These are phyloP conservation scores for Kokia cookei DNA, from an alignment of 441 rosid genomes.

Conservation along the genomic window DNA sequence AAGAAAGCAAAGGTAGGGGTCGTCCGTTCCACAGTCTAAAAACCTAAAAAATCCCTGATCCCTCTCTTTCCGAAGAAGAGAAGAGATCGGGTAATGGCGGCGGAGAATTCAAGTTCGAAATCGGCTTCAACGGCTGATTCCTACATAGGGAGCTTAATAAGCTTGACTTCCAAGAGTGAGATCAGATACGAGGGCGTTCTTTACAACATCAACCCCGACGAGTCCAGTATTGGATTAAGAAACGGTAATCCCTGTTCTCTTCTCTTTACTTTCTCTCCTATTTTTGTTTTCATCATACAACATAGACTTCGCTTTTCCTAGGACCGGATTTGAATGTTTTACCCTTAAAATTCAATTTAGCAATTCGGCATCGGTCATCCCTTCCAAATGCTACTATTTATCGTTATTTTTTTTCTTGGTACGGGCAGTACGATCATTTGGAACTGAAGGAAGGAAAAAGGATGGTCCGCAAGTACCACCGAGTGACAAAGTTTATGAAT, in stretches of 20 bases:
- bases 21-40: neutral
- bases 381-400: neutral
- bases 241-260: conserved; percentile 40
- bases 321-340: neutral
- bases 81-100: conserved; percentile 33
- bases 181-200: conserved; percentile 89
- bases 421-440: conserved; percentile 78
- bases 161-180: conserved; percentile 86
- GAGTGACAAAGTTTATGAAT: conserved; percentile 72
- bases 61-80: conserved; percentile 8
- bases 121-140: conserved; percentile 72
- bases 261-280: neutral
- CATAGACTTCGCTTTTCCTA: neutral
- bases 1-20: neutral
- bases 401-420: neutral
- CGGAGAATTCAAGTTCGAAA: conserved; percentile 47
- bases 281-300: neutral
- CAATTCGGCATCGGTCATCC: neutral
- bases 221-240: conserved; percentile 84
- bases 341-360: neutral
- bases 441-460: conserved; percentile 92
- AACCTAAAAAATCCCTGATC: neutral
- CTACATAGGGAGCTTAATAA: conserved; percentile 80
- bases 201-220: conserved; percentile 81
- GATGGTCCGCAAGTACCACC: conserved; percentile 81